Percentiles rank a stretch among this genome's conserved stretches.
These are phyloP conservation scores for Kluyveromyces siamensis DNA, from an alignment of 805 yeast species.

Conservation along the genomic window DNA sequence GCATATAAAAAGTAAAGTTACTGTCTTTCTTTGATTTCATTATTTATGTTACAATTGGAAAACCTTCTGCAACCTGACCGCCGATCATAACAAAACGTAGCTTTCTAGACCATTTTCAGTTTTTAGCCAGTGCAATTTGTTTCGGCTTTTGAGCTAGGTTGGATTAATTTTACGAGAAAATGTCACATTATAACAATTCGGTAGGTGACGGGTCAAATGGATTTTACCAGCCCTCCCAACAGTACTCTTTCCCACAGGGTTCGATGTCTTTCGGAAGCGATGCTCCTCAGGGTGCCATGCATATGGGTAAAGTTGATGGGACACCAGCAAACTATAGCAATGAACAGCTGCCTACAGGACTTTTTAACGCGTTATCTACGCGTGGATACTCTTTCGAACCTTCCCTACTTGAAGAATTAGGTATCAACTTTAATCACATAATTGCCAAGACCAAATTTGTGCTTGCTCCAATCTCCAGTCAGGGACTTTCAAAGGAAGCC, in stretches of 20 bases:
- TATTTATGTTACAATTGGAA: too few species aligned
- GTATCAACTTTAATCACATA: slow-evolving; percentile 86
- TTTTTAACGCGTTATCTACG: slow-evolving; percentile 87
- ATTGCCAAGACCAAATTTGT: slow-evolving; percentile 78
- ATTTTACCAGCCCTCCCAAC: slow-evolving; percentile 21
- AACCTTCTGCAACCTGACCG: too few species aligned
- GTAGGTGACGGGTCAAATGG: slow-evolving; percentile 3
- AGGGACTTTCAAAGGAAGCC: slow-evolving; percentile 56
- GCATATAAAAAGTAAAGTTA: too few species aligned
- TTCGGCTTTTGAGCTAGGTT: not conserved
- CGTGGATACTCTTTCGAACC: slow-evolving; percentile 94
- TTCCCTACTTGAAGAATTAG: slow-evolving; percentile 83
- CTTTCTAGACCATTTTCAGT: too few species aligned
- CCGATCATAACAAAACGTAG: too few species aligned
- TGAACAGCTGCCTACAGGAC: slow-evolving; percentile 56
- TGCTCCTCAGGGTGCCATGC: not conserved
- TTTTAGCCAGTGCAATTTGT: too few species aligned
- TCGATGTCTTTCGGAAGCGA: slow-evolving; percentile 27
- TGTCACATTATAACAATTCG: slow-evolving; percentile 6
- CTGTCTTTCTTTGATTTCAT: too few species aligned
- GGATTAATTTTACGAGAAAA: not conserved
- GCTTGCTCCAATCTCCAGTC: slow-evolving; percentile 53
- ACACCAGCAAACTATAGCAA: slow-evolving; percentile 20
- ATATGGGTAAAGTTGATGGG: slow-evolving; percentile 5
- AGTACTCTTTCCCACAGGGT: slow-evolving; percentile 28